Base-by-base conservation (phyloP, 495 filamentous ascomycete species). In the Aspergillus nanangensis region DNA sequence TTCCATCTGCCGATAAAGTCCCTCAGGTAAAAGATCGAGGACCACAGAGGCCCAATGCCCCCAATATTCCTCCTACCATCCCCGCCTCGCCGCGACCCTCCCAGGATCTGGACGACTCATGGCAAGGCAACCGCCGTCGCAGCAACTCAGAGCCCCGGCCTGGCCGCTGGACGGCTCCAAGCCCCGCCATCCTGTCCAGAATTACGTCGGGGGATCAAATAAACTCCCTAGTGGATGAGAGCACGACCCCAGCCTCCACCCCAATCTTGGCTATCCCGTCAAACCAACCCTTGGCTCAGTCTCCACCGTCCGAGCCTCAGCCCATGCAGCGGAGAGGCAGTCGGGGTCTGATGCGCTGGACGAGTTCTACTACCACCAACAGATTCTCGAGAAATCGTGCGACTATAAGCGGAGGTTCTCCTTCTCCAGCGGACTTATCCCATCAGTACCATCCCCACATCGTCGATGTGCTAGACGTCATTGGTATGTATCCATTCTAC, bases 381-480 rank as follows among this genome's bases (percentile, higher is more conserved):
- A 57, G 59, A 3, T 60, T 70, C 27, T 56, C 60, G 3, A 55
- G 70, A 13, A 70, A 71, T 43, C 65, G 61, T 11, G 56, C 57
- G 2, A 65, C 70, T n/a, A 50, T 70, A 0, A 56, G 42, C 17
- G 67, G 62, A 2, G 50, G 52, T 21, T 29, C 57, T 15, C 56
- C 62, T 11, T 47, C 62, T 9, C 23, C 20, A 8, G 14, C 37
- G 14, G 37, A 51, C 8, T 45, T 53, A 8, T n/a, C n/a, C n/a
- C 51, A 61, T 8, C 73, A 80, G 42, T 80, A 82, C 52, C 79
- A 82, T 20, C 47, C 75, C 17, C 71, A 77, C 21, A 60, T 89
- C 21, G 82, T 87, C 21, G 82, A 89, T 59, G 70, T 86, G 29
- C 61, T 89, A 17, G 85, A 89, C 61, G 79, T 84, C 17, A 78